Evolutionary conservation across 805 yeast species (phyloP).

Genomic region (Hemisphaericaspora nanyangensis): DNA sequence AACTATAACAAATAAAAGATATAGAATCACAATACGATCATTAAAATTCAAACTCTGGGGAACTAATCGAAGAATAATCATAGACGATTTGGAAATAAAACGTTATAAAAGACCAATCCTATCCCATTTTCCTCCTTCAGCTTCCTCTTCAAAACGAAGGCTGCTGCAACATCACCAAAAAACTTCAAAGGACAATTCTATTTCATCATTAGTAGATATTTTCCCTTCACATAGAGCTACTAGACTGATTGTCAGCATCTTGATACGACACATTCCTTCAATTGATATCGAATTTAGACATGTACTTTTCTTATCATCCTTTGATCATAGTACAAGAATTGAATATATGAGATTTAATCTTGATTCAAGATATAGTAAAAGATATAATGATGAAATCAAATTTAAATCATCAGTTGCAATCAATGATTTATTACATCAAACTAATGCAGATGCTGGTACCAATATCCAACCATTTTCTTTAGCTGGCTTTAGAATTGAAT

Average conservation of each 20-base stretch:
- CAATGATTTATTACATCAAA: conserved; percentile 7
- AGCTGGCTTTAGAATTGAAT: neutral
- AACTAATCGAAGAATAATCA: conserved; percentile 26
- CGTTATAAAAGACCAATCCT: neutral
- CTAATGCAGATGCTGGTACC: neutral
- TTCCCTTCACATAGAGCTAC: conserved; percentile 15
- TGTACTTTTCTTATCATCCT: conserved; percentile 4
- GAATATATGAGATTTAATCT: conserved; percentile 20
- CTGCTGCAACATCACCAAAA: neutral
- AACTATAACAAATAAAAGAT: conserved; percentile 11
- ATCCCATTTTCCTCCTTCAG: too few relatives aligned
- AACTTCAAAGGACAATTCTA: neutral
- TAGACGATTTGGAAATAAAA: conserved; percentile 18
- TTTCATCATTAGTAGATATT: too few relatives aligned
- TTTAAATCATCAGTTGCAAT: conserved; percentile 11
- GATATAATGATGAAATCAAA: conserved; percentile 15
- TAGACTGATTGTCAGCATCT: conserved; percentile 8
- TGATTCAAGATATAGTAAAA: conserved; percentile 17
- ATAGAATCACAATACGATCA: conserved; percentile 16
- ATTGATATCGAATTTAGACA: conserved; percentile 20
- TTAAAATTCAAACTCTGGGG: conserved; percentile 38
- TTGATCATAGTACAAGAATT: conserved; percentile 7
- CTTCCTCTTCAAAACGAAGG: too few relatives aligned
- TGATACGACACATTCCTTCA: conserved; percentile 18
- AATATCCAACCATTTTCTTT: conserved; percentile 5